phyloP scores from a whole-genome alignment of 2,329 filamentous ascomycete species.

The Paraphaeosphaeria minitans region DNA sequence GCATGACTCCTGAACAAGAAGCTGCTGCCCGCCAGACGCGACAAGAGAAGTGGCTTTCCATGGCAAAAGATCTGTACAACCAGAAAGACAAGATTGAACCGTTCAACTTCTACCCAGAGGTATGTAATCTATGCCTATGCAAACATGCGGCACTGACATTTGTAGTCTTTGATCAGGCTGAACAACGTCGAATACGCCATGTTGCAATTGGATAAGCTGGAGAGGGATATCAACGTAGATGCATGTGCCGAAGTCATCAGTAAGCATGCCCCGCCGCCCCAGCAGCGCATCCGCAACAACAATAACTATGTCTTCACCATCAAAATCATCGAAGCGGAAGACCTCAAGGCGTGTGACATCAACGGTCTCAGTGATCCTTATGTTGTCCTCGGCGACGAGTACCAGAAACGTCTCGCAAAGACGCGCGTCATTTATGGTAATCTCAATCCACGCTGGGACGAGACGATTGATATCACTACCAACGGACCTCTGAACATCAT shows the following conservation, averaged over 20 bases:
- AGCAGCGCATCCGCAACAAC: slow-evolving; percentile 70
- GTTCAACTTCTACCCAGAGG: slow-evolving; percentile 94
- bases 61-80: slow-evolving; percentile 91
- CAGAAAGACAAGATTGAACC: slow-evolving; percentile 93
- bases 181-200: slow-evolving; percentile 98
- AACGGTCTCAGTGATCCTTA: slow-evolving; percentile 95
- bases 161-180: slow-evolving; percentile 90
- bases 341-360: slow-evolving; percentile 96
- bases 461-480: slow-evolving; percentile 94
- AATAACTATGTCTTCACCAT: slow-evolving; percentile 98
- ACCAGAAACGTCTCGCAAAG: slow-evolving; percentile 94
- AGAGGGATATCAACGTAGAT: slow-evolving; percentile 89
- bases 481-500: slow-evolving; percentile 91
- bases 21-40: slow-evolving; percentile 76
- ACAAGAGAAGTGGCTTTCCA: slow-evolving; percentile 90
- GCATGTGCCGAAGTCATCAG: slow-evolving; percentile 82
- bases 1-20: slow-evolving; percentile 84
- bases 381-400: slow-evolving; percentile 94
- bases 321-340: slow-evolving; percentile 97
- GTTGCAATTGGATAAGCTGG: slow-evolving; percentile 86
- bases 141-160: slow-evolving; percentile 8
- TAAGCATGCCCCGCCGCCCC: slow-evolving; percentile 71
- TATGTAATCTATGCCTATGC: slow-evolving; percentile 49
- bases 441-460: slow-evolving; percentile 95
- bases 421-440: slow-evolving; percentile 89